These are phyloP conservation scores for Yamadazyma nakazawae DNA, from an alignment of 805 yeast species.

Conservation along the genomic window DNA sequence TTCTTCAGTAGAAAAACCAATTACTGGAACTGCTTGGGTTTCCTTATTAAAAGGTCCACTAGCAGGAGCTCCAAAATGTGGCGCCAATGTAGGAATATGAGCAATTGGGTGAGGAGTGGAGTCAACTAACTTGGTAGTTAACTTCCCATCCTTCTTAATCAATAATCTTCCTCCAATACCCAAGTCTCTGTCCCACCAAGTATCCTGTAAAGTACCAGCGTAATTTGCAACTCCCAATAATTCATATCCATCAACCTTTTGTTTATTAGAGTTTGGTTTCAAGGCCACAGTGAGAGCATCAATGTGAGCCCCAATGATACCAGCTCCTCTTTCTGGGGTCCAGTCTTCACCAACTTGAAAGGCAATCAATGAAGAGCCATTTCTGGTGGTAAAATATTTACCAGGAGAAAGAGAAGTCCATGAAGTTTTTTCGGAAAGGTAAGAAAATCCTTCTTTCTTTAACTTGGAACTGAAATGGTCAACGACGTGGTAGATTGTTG, in stretches of 20 bases:
- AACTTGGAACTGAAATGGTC: constrained; percentile 22
- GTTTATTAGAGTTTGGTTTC: constrained; percentile 18
- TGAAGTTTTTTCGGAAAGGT: constrained; percentile 22
- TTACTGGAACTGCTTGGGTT: constrained; percentile 38
- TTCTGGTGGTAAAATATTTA: constrained; percentile 22
- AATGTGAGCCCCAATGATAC: constrained; percentile 26
- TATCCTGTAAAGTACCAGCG: constrained; percentile 31
- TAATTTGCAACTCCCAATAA: constrained; percentile 40
- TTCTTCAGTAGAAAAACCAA: constrained; percentile 29
- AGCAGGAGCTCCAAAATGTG: constrained; percentile 31
- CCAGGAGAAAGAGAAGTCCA: constrained; percentile 18
- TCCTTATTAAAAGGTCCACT: constrained; percentile 31
- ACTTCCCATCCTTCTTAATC: constrained; percentile 22
- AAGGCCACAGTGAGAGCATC: constrained; percentile 33
- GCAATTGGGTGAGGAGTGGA: constrained; percentile 37
- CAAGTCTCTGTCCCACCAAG: constrained; percentile 43
- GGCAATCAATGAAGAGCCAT: constrained; percentile 34
- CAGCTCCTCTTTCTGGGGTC: constrained; percentile 21
- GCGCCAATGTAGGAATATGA: constrained; percentile 39
- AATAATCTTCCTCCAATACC: constrained; percentile 40
- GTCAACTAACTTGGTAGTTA: constrained; percentile 25
- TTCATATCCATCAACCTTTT: constrained; percentile 29
- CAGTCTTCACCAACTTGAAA: constrained; percentile 37
- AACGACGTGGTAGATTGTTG: constrained; percentile 41
- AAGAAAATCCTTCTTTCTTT: constrained; percentile 25